Evolutionary conservation across 495 filamentous ascomycete genomes (phyloP), one percentile per base, ranked within the genome.

Genomic region (Penicillium chermesinum): DNA sequence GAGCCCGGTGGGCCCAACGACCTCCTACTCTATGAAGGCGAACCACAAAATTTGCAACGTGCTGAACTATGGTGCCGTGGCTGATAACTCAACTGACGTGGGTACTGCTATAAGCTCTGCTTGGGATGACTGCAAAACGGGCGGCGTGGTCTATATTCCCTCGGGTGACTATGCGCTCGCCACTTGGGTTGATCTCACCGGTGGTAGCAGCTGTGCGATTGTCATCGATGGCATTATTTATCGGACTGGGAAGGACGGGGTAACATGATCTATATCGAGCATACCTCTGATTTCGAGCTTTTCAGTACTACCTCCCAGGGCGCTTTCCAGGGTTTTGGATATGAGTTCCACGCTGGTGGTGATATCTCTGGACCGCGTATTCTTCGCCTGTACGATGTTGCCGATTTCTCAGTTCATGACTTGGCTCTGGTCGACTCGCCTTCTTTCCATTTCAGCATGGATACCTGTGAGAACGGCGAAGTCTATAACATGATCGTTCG

Each of bases 401-500:
- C 52, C 1, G 60, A 72, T 47, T 78, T 78, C 51, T 75, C 72
- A 7, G 63, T 79, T 37, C 76, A 78, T 41, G 75, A 78, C 48
- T 41, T 79, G 38, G 61, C 62, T 19, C 61, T 80, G 7, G 69
- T 78, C n/a, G 77, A 80, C 58, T 59, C 75, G 1, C 75, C 75
- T 14, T 52, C 65, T 9, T 80, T 77, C 56, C 74, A 79, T 38
- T 56, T 79, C 17, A 61, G 65, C 0, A 46, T 78, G 35, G 74
- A 78, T 53, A 72, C 67, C 19, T 73, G 70, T 40, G 40, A 47
- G 1, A 75, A 76, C 48, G 71, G 72, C 6, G 72, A 77, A 51
- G 62, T 73, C 6, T 79, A 80, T 46, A 72, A 79, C 43, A 70
- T 79, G 63, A 72, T 72, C n/a, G 73, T 79, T 50, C 71, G 73